A percentile compares a stretch with the other conserved stretches of the same genome.
phyloP scores from a whole-genome alignment of 805 yeast species.

The Saturnispora sekii region DNA sequence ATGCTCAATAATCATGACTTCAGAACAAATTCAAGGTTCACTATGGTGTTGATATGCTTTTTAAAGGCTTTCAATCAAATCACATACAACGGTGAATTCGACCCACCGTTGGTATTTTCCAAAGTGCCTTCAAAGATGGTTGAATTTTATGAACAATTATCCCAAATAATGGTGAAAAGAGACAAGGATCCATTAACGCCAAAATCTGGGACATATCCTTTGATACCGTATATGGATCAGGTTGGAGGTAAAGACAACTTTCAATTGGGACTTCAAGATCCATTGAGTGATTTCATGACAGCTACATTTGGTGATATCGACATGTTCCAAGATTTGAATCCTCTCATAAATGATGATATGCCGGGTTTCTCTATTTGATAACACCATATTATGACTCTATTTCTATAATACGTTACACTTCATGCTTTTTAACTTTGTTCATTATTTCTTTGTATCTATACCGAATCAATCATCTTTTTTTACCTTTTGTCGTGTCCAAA shows the following conservation, averaged over 20 bases:
- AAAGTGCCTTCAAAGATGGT: not conserved
- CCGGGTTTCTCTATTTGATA: not conserved
- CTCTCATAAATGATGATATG: not conserved
- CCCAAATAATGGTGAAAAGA: no score
- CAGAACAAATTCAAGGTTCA: constrained; percentile 1
- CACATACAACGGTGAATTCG: not conserved
- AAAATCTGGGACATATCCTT: no score
- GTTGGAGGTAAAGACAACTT: no score
- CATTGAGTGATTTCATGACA: not conserved
- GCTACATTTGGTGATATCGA: constrained; percentile 3
- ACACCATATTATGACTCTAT: not conserved
- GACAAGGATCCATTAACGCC: no score
- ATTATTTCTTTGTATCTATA: not conserved
- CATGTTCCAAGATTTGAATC: constrained; percentile 1
- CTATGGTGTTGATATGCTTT: not conserved
- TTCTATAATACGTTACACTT: not conserved
- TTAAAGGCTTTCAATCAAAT: not conserved
- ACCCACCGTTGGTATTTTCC: not conserved
- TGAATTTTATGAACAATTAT: not conserved
- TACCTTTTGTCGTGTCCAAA: not conserved
- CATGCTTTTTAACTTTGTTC: not conserved
- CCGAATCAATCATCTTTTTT: not conserved
- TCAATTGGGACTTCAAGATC: not conserved
- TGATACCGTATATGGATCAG: no score
- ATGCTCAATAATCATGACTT: constrained; percentile 2